These are phyloP conservation scores for Aplosporella prunicola DNA, from an alignment of 2,329 filamentous ascomycete species.

Conservation along the genomic window DNA sequence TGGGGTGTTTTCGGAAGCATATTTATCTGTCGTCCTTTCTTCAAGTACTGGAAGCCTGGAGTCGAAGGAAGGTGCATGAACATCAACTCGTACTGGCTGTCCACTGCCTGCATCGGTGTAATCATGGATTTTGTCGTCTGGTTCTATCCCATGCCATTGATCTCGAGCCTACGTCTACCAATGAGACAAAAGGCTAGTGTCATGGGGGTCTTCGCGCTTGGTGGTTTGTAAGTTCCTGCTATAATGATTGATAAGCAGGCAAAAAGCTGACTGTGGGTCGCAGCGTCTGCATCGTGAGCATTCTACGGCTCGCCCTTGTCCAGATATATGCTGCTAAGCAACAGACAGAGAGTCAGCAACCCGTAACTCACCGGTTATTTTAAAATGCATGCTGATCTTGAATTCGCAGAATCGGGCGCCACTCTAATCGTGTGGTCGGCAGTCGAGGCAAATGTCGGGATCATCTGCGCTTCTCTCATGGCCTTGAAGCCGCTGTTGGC, in stretches of 20 bases:
- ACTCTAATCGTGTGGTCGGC: slow-evolving; percentile 20
- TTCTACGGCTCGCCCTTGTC: slow-evolving; percentile 25
- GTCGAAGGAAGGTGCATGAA: slow-evolving; percentile 24
- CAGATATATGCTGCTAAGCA: slow-evolving; percentile 21
- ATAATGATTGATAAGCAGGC: too few species aligned
- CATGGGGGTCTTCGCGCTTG: slow-evolving; percentile 28
- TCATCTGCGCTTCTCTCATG: slow-evolving; percentile 75
- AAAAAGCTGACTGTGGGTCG: not conserved
- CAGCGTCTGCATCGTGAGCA: slow-evolving; percentile 25
- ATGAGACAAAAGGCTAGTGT: slow-evolving; percentile 27
- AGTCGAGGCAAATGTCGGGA: slow-evolving; percentile 76
- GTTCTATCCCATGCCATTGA: slow-evolving; percentile 22
- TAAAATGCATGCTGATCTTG: not conserved
- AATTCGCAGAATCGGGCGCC: slow-evolving; percentile 1
- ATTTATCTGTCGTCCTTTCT: slow-evolving; percentile 24
- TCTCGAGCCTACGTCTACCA: slow-evolving; percentile 24
- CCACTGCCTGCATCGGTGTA: slow-evolving; percentile 25
- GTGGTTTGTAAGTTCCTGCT: slow-evolving; percentile 24
- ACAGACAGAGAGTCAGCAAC: too few species aligned
- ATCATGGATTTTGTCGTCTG: slow-evolving; percentile 24
- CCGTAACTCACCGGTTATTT: too few species aligned
- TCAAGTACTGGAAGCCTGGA: slow-evolving; percentile 24
- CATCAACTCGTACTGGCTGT: slow-evolving; percentile 21
- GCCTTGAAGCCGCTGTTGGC: slow-evolving; percentile 57
- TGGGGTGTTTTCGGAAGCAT: slow-evolving; percentile 26